phyloP scores from a whole-genome alignment of 1,284 basidiomycete genomes.

The Austroboletus niveus region DNA sequence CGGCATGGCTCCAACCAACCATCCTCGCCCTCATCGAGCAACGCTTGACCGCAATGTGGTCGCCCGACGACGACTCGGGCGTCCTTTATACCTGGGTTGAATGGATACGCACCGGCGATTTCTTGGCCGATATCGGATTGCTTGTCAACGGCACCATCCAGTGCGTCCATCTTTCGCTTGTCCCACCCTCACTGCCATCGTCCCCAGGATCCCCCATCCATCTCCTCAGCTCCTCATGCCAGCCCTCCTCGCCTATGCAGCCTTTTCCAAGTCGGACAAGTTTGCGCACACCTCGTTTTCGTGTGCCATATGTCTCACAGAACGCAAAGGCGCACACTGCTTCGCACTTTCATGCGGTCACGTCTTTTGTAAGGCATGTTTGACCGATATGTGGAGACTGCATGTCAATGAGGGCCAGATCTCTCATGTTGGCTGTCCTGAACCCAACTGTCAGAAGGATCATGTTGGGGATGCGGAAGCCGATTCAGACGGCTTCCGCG shows the following conservation, averaged over 20 bases:
- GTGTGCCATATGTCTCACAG: constrained; percentile 70
- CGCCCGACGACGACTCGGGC: constrained; percentile 53
- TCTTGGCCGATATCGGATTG: constrained; percentile 44
- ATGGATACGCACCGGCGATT: constrained; percentile 61
- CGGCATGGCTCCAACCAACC: constrained; percentile 56
- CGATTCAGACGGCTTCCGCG: constrained; percentile 28
- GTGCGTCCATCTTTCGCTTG: constrained; percentile 36
- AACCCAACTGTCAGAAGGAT: constrained; percentile 68
- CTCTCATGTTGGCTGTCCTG: constrained; percentile 67
- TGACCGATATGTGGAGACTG: constrained; percentile 72
- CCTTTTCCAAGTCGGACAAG: constrained; percentile 41
- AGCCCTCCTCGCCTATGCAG: constrained; percentile 49
- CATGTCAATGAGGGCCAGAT: constrained; percentile 75
- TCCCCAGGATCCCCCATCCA: constrained; percentile 51
- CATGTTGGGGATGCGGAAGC: constrained; percentile 25
- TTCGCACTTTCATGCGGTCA: constrained; percentile 63
- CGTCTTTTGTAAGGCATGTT: constrained; percentile 70
- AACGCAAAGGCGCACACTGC: constrained; percentile 67
- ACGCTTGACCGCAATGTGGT: constrained; percentile 54
- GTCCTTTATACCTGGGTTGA: constrained; percentile 71
- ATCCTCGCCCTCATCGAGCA: constrained; percentile 35
- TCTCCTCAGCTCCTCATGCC: constrained; percentile 51
- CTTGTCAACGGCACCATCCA: constrained; percentile 37
- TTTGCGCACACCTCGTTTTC: constrained; percentile 63
- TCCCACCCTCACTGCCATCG: constrained; percentile 1